A percentile compares a stretch with the other conserved stretches of the same genome.
Conservation (phyloP, 805 yeast genomes). For the Saccharomycopsis sp. region DNA sequence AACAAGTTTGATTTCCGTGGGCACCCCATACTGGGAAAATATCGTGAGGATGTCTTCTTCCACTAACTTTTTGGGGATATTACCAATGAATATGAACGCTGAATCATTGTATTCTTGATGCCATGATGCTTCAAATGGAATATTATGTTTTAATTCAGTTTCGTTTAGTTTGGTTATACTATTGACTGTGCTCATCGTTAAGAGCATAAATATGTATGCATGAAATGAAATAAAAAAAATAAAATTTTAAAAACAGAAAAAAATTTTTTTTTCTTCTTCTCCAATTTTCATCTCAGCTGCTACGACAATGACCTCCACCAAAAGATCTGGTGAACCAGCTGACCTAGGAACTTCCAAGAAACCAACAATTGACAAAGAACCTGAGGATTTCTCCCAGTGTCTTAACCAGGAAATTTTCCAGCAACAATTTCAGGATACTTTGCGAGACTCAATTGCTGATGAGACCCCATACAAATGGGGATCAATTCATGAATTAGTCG, state of each 20-base stretch:
- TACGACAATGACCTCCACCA: neutral
- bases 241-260: neutral
- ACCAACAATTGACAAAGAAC: slow-evolving; percentile 1
- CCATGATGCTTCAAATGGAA: slow-evolving; percentile 71
- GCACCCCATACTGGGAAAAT: slow-evolving; percentile 87
- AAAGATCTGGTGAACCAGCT: neutral
- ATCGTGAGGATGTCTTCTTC: slow-evolving; percentile 73
- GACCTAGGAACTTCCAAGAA: too few species aligned
- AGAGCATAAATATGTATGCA: neutral
- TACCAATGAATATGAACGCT: slow-evolving; percentile 71
- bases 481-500: slow-evolving; percentile 60
- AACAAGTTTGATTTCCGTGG: slow-evolving; percentile 63
- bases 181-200: slow-evolving; percentile 24
- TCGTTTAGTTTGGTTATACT: slow-evolving; percentile 54
- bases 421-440: slow-evolving; percentile 30
- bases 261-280: neutral
- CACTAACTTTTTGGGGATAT: slow-evolving; percentile 52
- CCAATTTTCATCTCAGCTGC: neutral
- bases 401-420: slow-evolving; percentile 37
- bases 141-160: slow-evolving; percentile 56
- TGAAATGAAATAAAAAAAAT: neutral
- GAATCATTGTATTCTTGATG: slow-evolving; percentile 77
- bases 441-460: slow-evolving; percentile 39
- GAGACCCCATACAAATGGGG: slow-evolving; percentile 91
- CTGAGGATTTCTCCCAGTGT: slow-evolving; percentile 11